phyloP scores from a whole-genome alignment of 306 rosid genomes.

The Gynostemma pentaphyllum region DNA sequence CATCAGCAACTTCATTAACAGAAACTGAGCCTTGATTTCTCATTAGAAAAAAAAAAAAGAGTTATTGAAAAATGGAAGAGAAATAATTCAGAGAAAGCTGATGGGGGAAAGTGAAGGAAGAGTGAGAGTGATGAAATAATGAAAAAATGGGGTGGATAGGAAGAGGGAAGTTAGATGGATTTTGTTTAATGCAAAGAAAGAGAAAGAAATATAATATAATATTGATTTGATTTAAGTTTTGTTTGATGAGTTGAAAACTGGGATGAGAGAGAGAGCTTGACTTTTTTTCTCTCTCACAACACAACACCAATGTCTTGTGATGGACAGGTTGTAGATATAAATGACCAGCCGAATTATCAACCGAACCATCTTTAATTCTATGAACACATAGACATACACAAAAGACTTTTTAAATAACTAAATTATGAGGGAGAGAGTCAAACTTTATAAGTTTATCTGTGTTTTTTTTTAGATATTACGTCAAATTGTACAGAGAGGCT shows the following conservation, averaged over 20 bases:
- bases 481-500: no score
- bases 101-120: not conserved
- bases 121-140: not conserved
- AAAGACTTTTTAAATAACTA: no score
- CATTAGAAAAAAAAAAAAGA: not conserved
- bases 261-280: not conserved
- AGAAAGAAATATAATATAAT: not conserved
- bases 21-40: slow-evolving; percentile 8
- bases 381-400: no score
- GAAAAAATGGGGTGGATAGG: not conserved
- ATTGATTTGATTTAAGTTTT: no score
- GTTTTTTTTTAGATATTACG: no score
- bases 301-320: slow-evolving; percentile 4
- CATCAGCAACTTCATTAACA: not conserved
- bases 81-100: not conserved
- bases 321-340: not conserved
- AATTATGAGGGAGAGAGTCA: no score
- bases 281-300: not conserved
- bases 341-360: not conserved
- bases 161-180: slow-evolving; percentile 4
- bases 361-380: not conserved
- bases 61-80: not conserved
- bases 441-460: no score
- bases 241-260: not conserved
- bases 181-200: not conserved